A percentile compares a stretch with the other conserved stretches of the same genome.
Evolutionary conservation across 345 rosid genomes (phyloP).

Genomic region (Carallia pectinifolia): DNA sequence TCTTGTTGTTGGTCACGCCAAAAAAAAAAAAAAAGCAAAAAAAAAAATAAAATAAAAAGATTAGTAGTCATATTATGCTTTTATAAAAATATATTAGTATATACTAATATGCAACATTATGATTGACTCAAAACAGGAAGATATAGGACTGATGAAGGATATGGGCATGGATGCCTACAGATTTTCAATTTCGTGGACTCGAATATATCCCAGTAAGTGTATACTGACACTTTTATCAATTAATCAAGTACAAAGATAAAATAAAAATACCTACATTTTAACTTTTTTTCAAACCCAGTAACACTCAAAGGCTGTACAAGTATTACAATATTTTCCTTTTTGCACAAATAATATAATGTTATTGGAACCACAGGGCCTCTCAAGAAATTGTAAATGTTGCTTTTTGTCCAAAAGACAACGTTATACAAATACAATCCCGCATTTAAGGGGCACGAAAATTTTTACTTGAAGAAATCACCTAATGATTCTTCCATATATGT

Average conservation of each 20-base stretch:
- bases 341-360: background rate
- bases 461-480: no score
- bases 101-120: no score
- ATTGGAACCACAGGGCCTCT: background rate
- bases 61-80: no score
- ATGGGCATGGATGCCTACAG: constrained; percentile 94
- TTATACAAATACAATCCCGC: no score
- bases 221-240: background rate
- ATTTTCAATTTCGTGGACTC: constrained; percentile 91
- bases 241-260: no score
- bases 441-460: no score
- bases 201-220: constrained; percentile 76
- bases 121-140: constrained; percentile 53
- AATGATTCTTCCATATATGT: background rate
- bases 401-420: no score
- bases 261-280: no score
- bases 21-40: no score
- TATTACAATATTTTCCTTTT: background rate
- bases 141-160: constrained; percentile 84
- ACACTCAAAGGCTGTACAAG: background rate
- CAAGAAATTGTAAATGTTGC: background rate
- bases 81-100: no score
- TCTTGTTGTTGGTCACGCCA: background rate
- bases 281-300: no score
- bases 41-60: no score